A percentile compares a stretch with the other conserved stretches of the same genome.
phyloP scores from a whole-genome alignment of 345 rosid genomes.

The Sonneratia alba region DNA sequence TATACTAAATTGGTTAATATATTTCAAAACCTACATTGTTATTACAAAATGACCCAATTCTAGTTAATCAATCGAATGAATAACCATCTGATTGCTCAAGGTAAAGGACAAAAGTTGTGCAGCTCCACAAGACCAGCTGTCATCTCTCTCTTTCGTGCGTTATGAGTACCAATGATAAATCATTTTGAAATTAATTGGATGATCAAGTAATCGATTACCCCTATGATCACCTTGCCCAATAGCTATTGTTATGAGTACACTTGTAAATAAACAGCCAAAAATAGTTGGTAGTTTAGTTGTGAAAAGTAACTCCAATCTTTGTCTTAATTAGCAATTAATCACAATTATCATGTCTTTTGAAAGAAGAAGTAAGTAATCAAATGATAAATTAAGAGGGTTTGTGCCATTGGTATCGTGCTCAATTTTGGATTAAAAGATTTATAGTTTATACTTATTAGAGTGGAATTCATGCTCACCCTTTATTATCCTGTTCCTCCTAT shows the following conservation, averaged over 20 bases:
- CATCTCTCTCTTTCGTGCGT: background rate
- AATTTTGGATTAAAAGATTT: too few relatives aligned
- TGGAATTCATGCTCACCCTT: too few relatives aligned
- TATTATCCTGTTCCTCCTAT: too few relatives aligned
- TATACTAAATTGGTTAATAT: too few relatives aligned
- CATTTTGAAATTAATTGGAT: background rate
- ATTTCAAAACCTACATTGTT: too few relatives aligned
- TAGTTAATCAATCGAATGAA: background rate
- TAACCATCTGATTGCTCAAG: background rate
- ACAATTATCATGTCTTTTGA: background rate
- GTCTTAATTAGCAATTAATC: background rate
- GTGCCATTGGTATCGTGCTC: too few relatives aligned
- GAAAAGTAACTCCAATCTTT: background rate
- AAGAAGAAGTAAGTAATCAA: background rate
- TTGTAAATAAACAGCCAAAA: background rate
- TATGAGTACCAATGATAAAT: background rate
- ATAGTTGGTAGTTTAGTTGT: background rate
- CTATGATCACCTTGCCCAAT: background rate
- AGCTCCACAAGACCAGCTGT: background rate
- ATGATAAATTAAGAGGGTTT: background rate
- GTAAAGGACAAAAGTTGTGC: too few relatives aligned
- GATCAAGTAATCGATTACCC: background rate
- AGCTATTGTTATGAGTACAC: background rate
- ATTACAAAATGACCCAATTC: background rate
- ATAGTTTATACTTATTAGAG: too few relatives aligned